Evolutionary conservation across 176 grass and related monocot species (phyloP).

Genomic region (Rhynchospora pubera): DNA sequence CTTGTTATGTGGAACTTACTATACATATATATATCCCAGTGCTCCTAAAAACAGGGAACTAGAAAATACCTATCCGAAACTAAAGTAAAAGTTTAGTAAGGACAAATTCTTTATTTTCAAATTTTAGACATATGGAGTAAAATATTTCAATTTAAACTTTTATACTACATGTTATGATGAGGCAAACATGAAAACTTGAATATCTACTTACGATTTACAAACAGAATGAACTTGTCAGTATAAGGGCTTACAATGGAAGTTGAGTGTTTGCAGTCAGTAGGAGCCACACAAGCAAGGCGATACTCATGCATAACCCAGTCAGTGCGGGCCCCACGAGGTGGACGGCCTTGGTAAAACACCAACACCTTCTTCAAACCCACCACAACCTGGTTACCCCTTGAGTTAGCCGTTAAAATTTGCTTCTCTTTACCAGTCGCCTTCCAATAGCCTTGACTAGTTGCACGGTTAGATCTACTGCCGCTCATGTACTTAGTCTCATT

Average conservation of each 20-base stretch:
- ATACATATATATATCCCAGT: neutral
- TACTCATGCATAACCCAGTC: slow-evolving; percentile 85
- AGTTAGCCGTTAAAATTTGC: slow-evolving; percentile 22
- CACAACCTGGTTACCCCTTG: slow-evolving; percentile 21
- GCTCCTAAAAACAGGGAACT: neutral
- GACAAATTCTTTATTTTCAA: neutral
- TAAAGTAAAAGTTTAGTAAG: neutral
- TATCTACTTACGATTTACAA: too few relatives aligned
- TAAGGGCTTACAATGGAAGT: slow-evolving; percentile 15
- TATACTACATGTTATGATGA: neutral
- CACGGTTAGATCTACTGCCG: slow-evolving; percentile 44
- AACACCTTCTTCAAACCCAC: slow-evolving; percentile 56
- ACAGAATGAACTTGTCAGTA: neutral
- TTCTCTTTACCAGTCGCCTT: slow-evolving; percentile 71
- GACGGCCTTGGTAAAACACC: slow-evolving; percentile 57
- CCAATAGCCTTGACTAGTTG: slow-evolving; percentile 54
- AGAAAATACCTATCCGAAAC: neutral
- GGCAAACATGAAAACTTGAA: neutral
- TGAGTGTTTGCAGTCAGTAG: slow-evolving; percentile 30
- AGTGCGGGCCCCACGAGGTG: slow-evolving; percentile 37
- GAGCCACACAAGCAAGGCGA: slow-evolving; percentile 39
- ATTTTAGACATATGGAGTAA: neutral
- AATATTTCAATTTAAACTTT: neutral
- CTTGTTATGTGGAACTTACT: neutral
- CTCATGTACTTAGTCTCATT: slow-evolving; percentile 63